Evolutionary conservation across 2,329 filamentous ascomycete species (phyloP).

Genomic region (Stromatinia cepivora): DNA sequence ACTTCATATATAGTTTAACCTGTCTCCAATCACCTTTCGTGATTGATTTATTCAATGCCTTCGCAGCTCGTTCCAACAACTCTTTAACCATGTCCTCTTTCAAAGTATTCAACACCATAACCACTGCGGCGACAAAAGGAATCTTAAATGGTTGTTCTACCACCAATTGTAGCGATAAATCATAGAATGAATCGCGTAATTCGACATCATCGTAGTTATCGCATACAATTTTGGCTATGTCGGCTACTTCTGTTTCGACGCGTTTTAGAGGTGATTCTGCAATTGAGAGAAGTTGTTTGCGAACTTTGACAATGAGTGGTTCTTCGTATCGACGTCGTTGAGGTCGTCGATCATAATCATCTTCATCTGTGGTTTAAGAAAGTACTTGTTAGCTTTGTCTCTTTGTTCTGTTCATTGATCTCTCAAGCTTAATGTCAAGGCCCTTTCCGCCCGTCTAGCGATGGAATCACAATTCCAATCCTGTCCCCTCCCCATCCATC

Average conservation of each 20-base stretch:
- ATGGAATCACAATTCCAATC: background rate
- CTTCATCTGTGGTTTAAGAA: slow-evolving; percentile 58
- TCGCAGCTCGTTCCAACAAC: slow-evolving; percentile 63
- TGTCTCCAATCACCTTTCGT: slow-evolving; percentile 79
- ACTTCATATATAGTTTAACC: slow-evolving; percentile 86
- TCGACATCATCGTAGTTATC: slow-evolving; percentile 87
- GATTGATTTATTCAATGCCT: slow-evolving; percentile 65
- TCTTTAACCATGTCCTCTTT: slow-evolving; percentile 74
- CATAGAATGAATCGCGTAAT: slow-evolving; percentile 69
- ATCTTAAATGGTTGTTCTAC: slow-evolving; percentile 95
- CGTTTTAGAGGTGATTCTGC: slow-evolving; percentile 78
- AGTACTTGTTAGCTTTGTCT: slow-evolving; percentile 34
- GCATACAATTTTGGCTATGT: slow-evolving; percentile 72
- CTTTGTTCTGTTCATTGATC: background rate
- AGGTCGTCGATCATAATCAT: slow-evolving; percentile 72
- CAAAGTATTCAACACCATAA: slow-evolving; percentile 75
- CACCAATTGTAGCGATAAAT: slow-evolving; percentile 72
- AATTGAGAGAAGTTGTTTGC: slow-evolving; percentile 75
- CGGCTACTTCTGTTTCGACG: slow-evolving; percentile 75
- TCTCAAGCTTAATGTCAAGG: background rate
- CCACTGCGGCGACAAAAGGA: slow-evolving; percentile 85
- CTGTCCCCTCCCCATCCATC: background rate
- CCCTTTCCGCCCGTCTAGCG: no score
- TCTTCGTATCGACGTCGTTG: slow-evolving; percentile 75
- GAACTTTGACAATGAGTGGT: slow-evolving; percentile 68